These are phyloP conservation scores for Boletus rubescentipes DNA, from an alignment of 768 basidiomycete species.

Conservation along the genomic window DNA sequence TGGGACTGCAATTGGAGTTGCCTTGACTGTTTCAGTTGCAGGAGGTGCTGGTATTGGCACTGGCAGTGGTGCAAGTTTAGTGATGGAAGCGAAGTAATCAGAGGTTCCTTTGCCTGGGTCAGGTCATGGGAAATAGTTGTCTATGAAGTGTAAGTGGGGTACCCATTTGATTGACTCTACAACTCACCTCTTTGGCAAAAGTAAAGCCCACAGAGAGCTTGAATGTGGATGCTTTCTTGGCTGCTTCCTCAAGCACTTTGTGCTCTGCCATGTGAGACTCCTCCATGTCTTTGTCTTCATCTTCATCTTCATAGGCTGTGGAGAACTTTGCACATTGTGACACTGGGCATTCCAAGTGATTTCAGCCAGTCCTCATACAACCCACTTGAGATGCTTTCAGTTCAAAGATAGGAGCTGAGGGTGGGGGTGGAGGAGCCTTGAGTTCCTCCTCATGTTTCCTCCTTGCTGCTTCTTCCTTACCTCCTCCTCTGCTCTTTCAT, in stretches of 20 bases:
- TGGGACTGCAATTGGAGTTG: constrained; percentile 15
- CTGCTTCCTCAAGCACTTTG: constrained; percentile 51
- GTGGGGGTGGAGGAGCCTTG: constrained; percentile 16
- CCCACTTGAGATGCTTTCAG: constrained; percentile 47
- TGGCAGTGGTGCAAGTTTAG: constrained; percentile 30
- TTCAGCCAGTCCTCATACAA: constrained; percentile 53
- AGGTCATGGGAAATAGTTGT: constrained; percentile 39
- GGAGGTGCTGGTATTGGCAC: constrained; percentile 9
- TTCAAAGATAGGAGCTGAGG: constrained; percentile 19
- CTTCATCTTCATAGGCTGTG: constrained; percentile 59
- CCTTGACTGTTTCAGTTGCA: constrained; percentile 14
- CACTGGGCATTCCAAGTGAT: constrained; percentile 59
- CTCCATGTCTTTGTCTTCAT: constrained; percentile 41
- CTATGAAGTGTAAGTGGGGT: constrained; percentile 23
- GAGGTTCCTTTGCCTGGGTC: constrained; percentile 59
- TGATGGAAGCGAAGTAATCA: constrained; percentile 58
- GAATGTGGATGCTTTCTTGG: constrained; percentile 55
- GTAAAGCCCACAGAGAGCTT: constrained; percentile 62
- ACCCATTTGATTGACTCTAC: background rate
- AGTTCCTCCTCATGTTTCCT: constrained; percentile 18
- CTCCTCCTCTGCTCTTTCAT: constrained; percentile 33
- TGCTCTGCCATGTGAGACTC: constrained; percentile 43
- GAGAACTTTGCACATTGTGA: constrained; percentile 59
- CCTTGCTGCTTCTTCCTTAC: constrained; percentile 20
- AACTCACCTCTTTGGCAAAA: constrained; percentile 61